Conservation (phyloP, 371 early-diverging fungal species). For the Circinella minor region DNA sequence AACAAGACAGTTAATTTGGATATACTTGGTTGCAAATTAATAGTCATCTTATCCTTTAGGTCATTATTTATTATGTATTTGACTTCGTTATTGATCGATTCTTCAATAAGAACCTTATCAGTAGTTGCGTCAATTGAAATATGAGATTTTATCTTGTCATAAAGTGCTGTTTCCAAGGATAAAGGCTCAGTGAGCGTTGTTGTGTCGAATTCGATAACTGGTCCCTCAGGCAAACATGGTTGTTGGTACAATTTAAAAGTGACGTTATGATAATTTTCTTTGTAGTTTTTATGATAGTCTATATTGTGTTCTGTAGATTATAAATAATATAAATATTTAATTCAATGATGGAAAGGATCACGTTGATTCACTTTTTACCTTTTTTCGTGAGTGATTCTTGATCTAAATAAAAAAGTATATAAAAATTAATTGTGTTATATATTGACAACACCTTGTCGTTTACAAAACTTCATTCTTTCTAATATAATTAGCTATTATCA, state of each 20-base stretch:
- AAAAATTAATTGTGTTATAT: not conserved
- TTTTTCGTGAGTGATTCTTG: not conserved
- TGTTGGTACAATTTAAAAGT: not conserved
- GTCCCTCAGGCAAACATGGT: not conserved
- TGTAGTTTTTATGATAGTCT: conserved; percentile 24
- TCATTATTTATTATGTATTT: not conserved
- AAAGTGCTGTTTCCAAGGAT: not conserved
- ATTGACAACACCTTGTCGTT: too few species aligned
- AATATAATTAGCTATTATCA: too few species aligned
- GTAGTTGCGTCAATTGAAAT: not conserved
- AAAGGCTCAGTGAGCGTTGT: not conserved
- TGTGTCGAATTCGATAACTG: not conserved
- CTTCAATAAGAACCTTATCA: not conserved
- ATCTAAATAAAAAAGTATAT: not conserved
- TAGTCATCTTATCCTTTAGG: not conserved
- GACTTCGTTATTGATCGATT: not conserved
- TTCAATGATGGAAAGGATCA: not conserved
- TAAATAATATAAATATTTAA: not conserved
- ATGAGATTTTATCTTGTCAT: not conserved
- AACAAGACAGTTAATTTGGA: conserved; percentile 35
- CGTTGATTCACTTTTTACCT: not conserved
- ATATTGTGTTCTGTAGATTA: conserved; percentile 1
- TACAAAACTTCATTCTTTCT: not conserved
- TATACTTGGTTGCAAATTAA: conserved; percentile 16
- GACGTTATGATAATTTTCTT: conserved; percentile 22